Evolutionary conservation across 2,329 filamentous ascomycete species (phyloP).

Genomic region (Fusarium tupiense): DNA sequence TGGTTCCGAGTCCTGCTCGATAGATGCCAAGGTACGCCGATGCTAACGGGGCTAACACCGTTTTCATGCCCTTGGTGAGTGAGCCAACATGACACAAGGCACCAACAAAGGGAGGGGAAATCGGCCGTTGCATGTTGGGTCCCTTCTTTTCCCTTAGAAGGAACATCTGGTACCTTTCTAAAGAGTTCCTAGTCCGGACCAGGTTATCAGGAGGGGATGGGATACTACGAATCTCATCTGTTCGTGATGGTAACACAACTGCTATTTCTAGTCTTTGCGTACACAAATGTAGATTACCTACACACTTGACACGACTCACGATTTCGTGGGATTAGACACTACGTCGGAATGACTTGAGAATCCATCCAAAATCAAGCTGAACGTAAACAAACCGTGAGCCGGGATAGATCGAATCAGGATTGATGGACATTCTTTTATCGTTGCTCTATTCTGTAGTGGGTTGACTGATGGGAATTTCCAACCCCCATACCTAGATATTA

Average conservation of each 20-base stretch:
- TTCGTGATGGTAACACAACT: not conserved
- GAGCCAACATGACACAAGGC: constrained; percentile 18
- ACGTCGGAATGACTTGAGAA: not conserved
- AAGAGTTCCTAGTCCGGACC: not conserved
- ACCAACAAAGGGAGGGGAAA: constrained; percentile 2
- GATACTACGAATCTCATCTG: not conserved
- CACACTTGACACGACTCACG: not conserved
- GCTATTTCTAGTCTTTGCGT: not conserved
- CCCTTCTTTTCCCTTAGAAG: not conserved
- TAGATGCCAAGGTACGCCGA: constrained; percentile 22
- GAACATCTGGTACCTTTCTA: not conserved
- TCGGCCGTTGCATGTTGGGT: not conserved
- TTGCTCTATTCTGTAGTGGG: not conserved
- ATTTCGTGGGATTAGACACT: not conserved
- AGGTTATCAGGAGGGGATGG: not conserved
- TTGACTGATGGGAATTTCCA: not conserved
- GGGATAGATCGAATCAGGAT: not conserved
- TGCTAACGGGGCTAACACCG: constrained; percentile 14
- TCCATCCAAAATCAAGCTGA: not conserved
- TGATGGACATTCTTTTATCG: not conserved
- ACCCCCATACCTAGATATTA: not conserved
- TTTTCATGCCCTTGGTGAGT: constrained; percentile 9
- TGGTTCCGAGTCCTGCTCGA: constrained; percentile 12
- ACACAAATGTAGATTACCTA: not conserved
- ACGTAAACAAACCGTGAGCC: not conserved